phyloP scores from a whole-genome alignment of 257 asterid species.

The Salvia rosmarinus region DNA sequence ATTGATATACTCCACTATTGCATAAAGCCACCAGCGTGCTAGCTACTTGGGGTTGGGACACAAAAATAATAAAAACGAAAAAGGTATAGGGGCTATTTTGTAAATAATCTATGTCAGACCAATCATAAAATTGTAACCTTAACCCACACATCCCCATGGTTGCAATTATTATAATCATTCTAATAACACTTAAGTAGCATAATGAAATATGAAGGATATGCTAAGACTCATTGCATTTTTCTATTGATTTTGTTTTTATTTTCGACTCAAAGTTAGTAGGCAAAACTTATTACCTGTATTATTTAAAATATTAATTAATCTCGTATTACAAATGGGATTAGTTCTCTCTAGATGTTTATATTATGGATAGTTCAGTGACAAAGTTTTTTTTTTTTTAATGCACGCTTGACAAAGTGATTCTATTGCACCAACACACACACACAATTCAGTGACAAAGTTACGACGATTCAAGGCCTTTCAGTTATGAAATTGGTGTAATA shows the following conservation, averaged over 20 bases:
- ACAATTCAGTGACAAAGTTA: too few species aligned
- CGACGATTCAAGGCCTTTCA: too few species aligned
- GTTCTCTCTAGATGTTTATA: too few species aligned
- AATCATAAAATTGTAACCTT: slow-evolving; percentile 20
- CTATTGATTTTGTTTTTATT: neutral
- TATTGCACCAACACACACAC: too few species aligned
- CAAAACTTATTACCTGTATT: neutral
- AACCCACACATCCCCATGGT: slow-evolving; percentile 26
- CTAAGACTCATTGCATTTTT: neutral
- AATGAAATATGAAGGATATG: neutral
- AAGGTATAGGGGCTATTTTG: slow-evolving; percentile 25
- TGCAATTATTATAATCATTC: slow-evolving; percentile 2
- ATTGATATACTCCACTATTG: slow-evolving; percentile 9
- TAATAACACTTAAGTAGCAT: neutral
- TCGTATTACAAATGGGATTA: too few species aligned
- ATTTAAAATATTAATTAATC: too few species aligned
- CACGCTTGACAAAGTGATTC: too few species aligned
- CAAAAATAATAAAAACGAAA: neutral
- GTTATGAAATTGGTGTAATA: too few species aligned
- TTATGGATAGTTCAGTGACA: too few species aligned
- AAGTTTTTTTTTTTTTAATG: too few species aligned
- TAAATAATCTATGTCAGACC: slow-evolving; percentile 14
- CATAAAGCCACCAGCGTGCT: slow-evolving; percentile 33
- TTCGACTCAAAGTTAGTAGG: neutral
- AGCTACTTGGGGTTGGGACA: slow-evolving; percentile 25